Conservation (phyloP, 2,329 filamentous ascomycete species). For the Diaporthe citri region DNA sequence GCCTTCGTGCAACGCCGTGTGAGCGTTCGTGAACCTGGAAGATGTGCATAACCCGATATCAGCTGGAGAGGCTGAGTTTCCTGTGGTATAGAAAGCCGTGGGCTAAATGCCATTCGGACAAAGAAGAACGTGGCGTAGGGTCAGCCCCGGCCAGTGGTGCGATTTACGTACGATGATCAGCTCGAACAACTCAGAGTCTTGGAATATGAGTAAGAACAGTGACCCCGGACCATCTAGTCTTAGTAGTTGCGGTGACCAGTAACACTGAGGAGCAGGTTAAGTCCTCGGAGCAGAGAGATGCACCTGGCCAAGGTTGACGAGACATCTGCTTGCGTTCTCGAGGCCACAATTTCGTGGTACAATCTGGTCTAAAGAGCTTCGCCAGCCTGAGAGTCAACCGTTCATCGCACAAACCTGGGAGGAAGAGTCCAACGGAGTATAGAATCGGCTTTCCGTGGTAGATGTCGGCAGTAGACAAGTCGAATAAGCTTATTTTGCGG, state of each 20-base stretch:
- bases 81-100: neutral
- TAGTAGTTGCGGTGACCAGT: conserved; percentile 8
- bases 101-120: neutral
- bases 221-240: neutral
- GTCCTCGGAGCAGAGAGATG: neutral
- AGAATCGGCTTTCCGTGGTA: neutral
- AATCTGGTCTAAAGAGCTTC: too few relatives aligned
- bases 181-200: neutral
- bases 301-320: neutral
- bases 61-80: conserved; percentile 15
- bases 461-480: neutral
- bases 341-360: neutral
- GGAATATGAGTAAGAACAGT: neutral
- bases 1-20: conserved; percentile 35
- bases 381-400: neutral
- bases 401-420: neutral
- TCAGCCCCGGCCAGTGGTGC: conserved; percentile 2
- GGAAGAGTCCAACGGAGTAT: neutral
- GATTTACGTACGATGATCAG: conserved; percentile 14
- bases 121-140: conserved; percentile 8
- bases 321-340: neutral
- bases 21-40: neutral
- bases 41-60: neutral
- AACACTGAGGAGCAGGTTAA: neutral
- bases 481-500: conserved; percentile 34